Conservation (phyloP, 2,329 filamentous ascomycete species). For the Xylaria polymorpha region DNA sequence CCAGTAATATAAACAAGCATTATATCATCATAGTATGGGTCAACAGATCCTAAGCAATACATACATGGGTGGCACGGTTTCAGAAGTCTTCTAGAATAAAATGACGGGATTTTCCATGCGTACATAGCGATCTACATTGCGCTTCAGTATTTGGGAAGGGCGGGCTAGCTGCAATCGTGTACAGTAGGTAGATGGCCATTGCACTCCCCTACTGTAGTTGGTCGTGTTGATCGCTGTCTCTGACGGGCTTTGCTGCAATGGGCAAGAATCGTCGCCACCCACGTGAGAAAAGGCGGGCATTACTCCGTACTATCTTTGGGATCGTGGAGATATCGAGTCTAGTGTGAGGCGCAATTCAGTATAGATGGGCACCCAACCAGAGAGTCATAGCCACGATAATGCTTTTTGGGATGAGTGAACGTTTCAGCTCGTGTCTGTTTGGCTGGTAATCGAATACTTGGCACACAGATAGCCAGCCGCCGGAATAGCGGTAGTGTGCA, state of each 20-base stretch:
- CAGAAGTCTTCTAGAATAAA: slow-evolving; percentile 24
- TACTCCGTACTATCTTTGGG: slow-evolving; percentile 34
- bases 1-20: neutral
- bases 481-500: too few species aligned
- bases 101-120: slow-evolving; percentile 28
- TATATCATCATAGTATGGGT: neutral
- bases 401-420: neutral
- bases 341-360: neutral
- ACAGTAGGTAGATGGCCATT: neutral
- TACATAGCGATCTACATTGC: slow-evolving; percentile 26
- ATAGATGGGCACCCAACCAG: neutral
- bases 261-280: slow-evolving; percentile 32
- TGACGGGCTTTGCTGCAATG: slow-evolving; percentile 5
- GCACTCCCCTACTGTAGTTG: neutral
- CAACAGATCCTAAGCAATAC: neutral
- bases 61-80: slow-evolving; percentile 11
- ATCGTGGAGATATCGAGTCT: neutral
- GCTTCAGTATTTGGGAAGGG: slow-evolving; percentile 15
- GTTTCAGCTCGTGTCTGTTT: neutral
- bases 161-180: neutral
- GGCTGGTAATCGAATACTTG: neutral
- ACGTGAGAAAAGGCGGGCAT: slow-evolving; percentile 26
- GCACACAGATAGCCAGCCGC: neutral
- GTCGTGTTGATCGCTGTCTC: slow-evolving; percentile 18
- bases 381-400: neutral